Conservation (phyloP, 208 protist species). For the Phytomonas sp. region DNA sequence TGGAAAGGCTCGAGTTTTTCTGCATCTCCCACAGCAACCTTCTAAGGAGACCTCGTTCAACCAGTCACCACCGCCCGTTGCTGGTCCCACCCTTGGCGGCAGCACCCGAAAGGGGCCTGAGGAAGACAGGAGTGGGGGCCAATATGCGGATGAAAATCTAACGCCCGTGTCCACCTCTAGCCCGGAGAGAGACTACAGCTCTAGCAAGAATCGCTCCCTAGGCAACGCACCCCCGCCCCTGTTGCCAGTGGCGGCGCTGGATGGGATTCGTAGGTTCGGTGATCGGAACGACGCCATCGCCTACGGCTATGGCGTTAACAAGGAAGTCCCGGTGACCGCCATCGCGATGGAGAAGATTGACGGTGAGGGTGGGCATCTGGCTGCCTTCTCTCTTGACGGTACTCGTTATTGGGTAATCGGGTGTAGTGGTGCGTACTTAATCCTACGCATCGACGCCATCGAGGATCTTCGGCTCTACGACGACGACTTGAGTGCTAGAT, state of each 20-base stretch:
- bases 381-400: slow-evolving; percentile 30
- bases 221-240: not conserved
- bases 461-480: not conserved
- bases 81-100: too few species aligned
- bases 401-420: slow-evolving; percentile 74
- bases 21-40: not conserved
- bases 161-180: too few species aligned
- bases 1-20: slow-evolving; percentile 63
- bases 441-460: slow-evolving; percentile 24
- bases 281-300: slow-evolving; percentile 41
- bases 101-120: too few species aligned
- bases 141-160: too few species aligned
- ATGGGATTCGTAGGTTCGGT: slow-evolving; percentile 66
- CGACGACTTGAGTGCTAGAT: not conserved
- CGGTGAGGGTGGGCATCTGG: slow-evolving; percentile 52
- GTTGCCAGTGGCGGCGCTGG: slow-evolving; percentile 21
- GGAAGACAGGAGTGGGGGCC: too few species aligned
- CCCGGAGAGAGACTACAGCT: too few species aligned
- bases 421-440: slow-evolving; percentile 34
- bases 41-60: not conserved
- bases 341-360: slow-evolving; percentile 60
- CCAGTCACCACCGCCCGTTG: not conserved
- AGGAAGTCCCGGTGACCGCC: slow-evolving; percentile 22
- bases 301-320: slow-evolving; percentile 14
- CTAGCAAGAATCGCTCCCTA: too few species aligned